phyloP scores from a whole-genome alignment of 768 basidiomycete genomes.

The Tricholoma sp. region DNA sequence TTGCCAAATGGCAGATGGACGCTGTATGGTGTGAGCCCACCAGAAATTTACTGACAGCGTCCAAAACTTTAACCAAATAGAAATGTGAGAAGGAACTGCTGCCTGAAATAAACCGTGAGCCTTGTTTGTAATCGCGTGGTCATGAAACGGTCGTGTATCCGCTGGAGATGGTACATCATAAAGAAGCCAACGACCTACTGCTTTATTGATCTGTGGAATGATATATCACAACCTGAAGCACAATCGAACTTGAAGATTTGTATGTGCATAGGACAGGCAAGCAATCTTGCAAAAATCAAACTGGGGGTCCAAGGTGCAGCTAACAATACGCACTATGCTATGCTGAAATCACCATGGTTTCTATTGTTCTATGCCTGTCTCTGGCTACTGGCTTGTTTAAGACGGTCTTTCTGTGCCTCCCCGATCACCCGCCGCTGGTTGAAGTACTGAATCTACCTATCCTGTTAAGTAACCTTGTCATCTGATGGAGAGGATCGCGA shows the following conservation, averaged over 20 bases:
- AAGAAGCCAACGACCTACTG: background rate
- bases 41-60: too few species aligned
- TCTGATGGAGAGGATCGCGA: background rate
- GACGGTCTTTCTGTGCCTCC: slow-evolving; percentile 70
- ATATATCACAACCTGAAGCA: too few species aligned
- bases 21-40: too few species aligned
- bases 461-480: slow-evolving; percentile 1
- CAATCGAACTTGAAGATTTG: too few species aligned
- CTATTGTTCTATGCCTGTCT: slow-evolving; percentile 26
- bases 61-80: background rate
- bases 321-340: slow-evolving; percentile 1
- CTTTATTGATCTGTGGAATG: background rate
- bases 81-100: background rate
- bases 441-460: slow-evolving; percentile 82
- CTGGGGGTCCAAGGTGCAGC: background rate
- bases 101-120: background rate
- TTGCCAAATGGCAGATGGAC: too few species aligned
- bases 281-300: background rate
- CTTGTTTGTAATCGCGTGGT: too few species aligned
- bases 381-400: slow-evolving; percentile 42
- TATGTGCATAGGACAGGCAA: too few species aligned
- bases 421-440: slow-evolving; percentile 85
- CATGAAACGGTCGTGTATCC: too few species aligned
- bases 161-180: background rate
- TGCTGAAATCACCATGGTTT: background rate